Percentiles rank a stretch among this genome's conserved stretches.
Evolutionary conservation across 2,329 filamentous ascomycete genomes (phyloP).

Genomic region (Coleophoma cylindrospora): DNA sequence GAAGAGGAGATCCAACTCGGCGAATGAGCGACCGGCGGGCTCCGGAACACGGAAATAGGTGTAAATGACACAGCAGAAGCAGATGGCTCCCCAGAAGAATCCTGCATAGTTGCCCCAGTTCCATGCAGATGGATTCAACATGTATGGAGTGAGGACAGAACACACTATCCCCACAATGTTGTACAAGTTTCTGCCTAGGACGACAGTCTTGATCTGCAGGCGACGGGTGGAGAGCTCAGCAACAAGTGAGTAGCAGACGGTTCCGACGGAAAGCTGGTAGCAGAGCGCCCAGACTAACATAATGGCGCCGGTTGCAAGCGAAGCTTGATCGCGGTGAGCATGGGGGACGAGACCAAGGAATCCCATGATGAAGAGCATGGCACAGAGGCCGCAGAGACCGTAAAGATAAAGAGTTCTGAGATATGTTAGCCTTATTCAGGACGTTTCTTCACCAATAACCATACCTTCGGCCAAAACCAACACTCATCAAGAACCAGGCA

Average conservation of each 20-base stretch:
- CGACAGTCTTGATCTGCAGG: conserved; percentile 87
- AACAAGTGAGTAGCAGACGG: conserved; percentile 85
- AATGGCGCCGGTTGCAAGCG: conserved; percentile 41
- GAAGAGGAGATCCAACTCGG: conserved; percentile 81
- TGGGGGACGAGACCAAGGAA: conserved; percentile 46
- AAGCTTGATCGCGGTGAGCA: conserved; percentile 14
- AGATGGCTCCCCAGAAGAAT: conserved; percentile 73
- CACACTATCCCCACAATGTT: conserved; percentile 78
- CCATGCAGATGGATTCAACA: conserved; percentile 84
- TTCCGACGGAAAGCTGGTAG: conserved; percentile 85
- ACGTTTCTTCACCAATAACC: neutral
- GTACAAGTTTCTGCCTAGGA: conserved; percentile 68
- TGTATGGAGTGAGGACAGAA: conserved; percentile 81
- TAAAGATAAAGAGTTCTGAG: conserved; percentile 41
- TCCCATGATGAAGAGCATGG: conserved; percentile 75
- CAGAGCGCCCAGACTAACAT: conserved; percentile 79
- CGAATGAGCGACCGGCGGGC: conserved; percentile 74
- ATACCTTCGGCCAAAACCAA: conserved; percentile 40
- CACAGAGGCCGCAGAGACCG: conserved; percentile 36
- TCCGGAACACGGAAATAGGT: conserved; percentile 82
- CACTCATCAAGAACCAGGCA: conserved; percentile 44
- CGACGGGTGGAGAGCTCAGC: conserved; percentile 77
- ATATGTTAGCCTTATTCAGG: too few species aligned
- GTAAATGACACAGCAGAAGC: conserved; percentile 47
- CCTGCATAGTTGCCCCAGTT: conserved; percentile 81